A percentile compares a stretch with the other conserved stretches of the same genome.
phyloP scores from a whole-genome alignment of 306 rosid species.

The Casuarina glauca region DNA sequence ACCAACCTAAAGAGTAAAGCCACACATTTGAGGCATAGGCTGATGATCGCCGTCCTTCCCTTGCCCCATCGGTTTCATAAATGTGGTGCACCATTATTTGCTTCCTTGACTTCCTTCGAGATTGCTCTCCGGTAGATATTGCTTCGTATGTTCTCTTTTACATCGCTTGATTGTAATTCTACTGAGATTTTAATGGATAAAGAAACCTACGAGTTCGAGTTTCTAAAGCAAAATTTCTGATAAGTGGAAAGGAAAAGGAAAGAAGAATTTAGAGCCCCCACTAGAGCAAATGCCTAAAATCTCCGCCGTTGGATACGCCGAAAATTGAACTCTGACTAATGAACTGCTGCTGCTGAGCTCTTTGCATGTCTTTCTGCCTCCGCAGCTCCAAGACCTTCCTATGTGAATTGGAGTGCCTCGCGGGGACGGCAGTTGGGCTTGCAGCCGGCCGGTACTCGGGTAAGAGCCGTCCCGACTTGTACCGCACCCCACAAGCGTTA shows the following conservation, averaged over 20 bases:
- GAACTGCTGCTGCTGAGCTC: slow-evolving; percentile 45
- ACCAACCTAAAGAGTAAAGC: slow-evolving; percentile 2
- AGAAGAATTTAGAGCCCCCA: slow-evolving; percentile 26
- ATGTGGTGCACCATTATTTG: slow-evolving; percentile 17
- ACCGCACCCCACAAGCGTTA: slow-evolving; percentile 74
- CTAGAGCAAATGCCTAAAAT: slow-evolving; percentile 67
- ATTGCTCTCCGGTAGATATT: not conserved
- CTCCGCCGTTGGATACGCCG: slow-evolving; percentile 78
- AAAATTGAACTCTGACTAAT: slow-evolving; percentile 65
- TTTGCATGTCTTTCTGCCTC: slow-evolving; percentile 58
- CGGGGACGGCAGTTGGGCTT: slow-evolving; percentile 60
- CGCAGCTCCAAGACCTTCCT: slow-evolving; percentile 70
- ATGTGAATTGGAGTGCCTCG: slow-evolving; percentile 72
- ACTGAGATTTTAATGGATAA: not conserved
- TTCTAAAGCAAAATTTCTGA: slow-evolving; percentile 40
- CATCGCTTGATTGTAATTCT: no score
- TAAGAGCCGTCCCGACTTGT: slow-evolving; percentile 64
- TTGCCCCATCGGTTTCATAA: slow-evolving; percentile 19
- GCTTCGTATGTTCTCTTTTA: not conserved
- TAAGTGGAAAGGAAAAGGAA: slow-evolving; percentile 13
- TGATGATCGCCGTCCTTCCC: slow-evolving; percentile 10
- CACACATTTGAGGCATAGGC: slow-evolving; percentile 12
- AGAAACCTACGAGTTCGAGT: slow-evolving; percentile 45
- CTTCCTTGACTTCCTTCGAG: not conserved
- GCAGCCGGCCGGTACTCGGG: slow-evolving; percentile 74